These are phyloP conservation scores for Leishmania turanica DNA, from an alignment of 208 protist genomes.

Conservation along the genomic window DNA sequence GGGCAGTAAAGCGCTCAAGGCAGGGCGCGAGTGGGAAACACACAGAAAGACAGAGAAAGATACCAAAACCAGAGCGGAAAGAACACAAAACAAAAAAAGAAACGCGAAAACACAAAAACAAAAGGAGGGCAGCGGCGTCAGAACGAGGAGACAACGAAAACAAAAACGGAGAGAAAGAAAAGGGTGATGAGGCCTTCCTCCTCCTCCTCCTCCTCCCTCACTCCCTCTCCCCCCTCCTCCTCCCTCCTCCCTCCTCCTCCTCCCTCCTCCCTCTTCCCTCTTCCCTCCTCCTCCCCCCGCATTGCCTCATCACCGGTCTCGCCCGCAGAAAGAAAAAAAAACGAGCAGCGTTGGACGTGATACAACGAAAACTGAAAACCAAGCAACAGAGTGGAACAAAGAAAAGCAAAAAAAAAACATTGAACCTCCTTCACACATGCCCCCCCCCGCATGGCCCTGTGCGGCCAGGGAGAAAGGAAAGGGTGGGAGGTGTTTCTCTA, in stretches of 20 bases:
- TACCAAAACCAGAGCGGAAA: not conserved
- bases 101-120: not conserved
- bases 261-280: too few relatives aligned
- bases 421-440: not conserved
- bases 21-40: not conserved
- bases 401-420: too few relatives aligned
- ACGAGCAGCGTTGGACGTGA: not conserved
- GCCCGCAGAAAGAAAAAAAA: not conserved
- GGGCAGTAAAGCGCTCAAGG: not conserved
- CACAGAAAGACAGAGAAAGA: not conserved
- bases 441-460: not conserved
- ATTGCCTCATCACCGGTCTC: not conserved
- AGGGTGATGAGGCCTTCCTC: not conserved
- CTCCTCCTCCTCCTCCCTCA: too few relatives aligned
- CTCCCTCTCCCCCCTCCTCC: too few relatives aligned
- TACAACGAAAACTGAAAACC: not conserved
- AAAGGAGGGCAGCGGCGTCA: not conserved
- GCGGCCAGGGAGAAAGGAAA: not conserved
- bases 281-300: not conserved
- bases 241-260: too few relatives aligned
- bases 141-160: not conserved
- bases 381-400: not conserved
- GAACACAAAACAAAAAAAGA: not conserved
- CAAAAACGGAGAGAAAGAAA: not conserved
- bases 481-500: not conserved